Conservation (phyloP, 1,139 yeast species). For the Kodamaea sp. region DNA sequence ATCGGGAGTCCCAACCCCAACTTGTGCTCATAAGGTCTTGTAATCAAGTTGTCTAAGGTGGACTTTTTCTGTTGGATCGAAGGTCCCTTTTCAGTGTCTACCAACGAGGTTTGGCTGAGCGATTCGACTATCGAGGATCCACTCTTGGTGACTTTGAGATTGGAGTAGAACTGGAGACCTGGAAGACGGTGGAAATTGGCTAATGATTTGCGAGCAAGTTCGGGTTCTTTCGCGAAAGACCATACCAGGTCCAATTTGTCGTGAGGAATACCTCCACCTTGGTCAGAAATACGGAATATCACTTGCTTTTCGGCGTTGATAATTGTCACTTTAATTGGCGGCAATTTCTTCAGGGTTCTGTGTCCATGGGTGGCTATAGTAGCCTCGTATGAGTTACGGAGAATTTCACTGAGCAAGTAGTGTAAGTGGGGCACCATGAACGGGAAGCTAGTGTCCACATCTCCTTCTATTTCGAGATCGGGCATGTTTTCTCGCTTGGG, state of each 20-base stretch:
- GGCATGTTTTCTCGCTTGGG: constrained; percentile 69
- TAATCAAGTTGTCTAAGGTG: constrained; percentile 50
- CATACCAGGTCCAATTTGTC: constrained; percentile 65
- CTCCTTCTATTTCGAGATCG: constrained; percentile 71
- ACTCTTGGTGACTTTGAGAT: constrained; percentile 40
- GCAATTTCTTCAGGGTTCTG: constrained; percentile 41
- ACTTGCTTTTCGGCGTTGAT: constrained; percentile 67
- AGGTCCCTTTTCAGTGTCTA: constrained; percentile 36
- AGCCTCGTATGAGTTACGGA: constrained; percentile 83
- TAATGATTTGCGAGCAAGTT: constrained; percentile 54
- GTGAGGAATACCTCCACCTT: constrained; percentile 80
- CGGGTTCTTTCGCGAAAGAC: constrained; percentile 79
- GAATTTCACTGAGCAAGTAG: constrained; percentile 80
- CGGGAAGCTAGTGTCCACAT: constrained; percentile 62
- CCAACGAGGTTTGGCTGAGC: constrained; percentile 36
- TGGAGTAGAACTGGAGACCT: constrained; percentile 49
- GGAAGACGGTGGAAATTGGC: constrained; percentile 70
- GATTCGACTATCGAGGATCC: constrained; percentile 40
- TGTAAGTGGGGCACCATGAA: constrained; percentile 85
- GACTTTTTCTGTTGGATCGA: constrained; percentile 34
- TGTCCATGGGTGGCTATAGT: constrained; percentile 51
- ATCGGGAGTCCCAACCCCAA: constrained; percentile 89
- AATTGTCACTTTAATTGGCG: constrained; percentile 73
- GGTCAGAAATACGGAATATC: constrained; percentile 78
- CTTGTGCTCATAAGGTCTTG: constrained; percentile 71